Evolutionary conservation across 306 rosid genomes (phyloP).

Genomic region (Calophaca sinica): DNA sequence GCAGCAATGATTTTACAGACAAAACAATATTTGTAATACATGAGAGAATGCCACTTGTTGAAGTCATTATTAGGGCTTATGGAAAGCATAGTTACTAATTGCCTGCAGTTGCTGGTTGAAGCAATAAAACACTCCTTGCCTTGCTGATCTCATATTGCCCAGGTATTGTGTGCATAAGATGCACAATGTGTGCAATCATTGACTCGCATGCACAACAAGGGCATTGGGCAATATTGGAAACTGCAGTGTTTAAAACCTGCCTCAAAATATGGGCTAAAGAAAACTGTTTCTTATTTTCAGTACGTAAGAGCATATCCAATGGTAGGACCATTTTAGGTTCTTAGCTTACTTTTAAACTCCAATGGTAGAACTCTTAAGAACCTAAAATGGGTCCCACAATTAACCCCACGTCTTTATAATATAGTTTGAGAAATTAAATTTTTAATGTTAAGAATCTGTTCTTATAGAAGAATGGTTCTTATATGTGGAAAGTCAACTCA

Average conservation of each 20-base stretch:
- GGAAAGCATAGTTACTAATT: constrained; percentile 5
- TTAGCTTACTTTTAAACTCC: background rate
- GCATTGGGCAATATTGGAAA: background rate
- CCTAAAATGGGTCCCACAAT: background rate
- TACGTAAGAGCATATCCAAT: background rate
- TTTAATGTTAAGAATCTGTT: background rate
- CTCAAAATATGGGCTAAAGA: background rate
- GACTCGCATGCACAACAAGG: constrained; percentile 1
- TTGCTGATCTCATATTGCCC: constrained; percentile 8
- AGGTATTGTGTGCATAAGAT: background rate
- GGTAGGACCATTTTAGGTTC: background rate
- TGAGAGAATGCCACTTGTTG: constrained; percentile 7
- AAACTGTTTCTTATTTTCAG: constrained; percentile 13
- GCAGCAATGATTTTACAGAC: constrained; percentile 2
- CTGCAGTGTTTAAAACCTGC: background rate
- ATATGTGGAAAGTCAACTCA: background rate
- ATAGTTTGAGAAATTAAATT: background rate
- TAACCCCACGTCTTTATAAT: background rate
- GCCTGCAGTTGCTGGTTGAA: background rate
- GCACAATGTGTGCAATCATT: background rate
- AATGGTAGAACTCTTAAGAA: background rate
- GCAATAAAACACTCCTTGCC: background rate
- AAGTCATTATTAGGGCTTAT: constrained; percentile 1
- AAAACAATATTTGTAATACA: background rate
- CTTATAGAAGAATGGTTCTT: background rate